Base-by-base conservation (phyloP, 129 eudicot species). In the Saposhnikovia divaricata region DNA sequence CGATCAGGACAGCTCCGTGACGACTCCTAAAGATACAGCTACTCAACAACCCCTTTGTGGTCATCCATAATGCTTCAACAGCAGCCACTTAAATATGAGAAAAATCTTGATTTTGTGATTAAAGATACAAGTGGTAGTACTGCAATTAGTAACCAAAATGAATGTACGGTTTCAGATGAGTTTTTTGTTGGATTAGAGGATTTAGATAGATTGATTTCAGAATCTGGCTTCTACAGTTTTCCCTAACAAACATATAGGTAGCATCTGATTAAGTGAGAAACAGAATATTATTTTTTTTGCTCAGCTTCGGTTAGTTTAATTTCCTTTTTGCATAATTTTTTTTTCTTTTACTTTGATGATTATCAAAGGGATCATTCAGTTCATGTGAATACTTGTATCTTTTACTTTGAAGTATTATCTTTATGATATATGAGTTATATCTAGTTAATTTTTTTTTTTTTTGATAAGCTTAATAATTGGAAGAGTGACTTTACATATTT, bases 141-240 rank as follows among this genome's bases (percentile, higher is more conserved):
- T n/a, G 34, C 4, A 61, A 21, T 31, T 13, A 34, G 73, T 31
- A 68, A 14, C 23, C 9, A 68, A 68, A 68, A 31, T 6, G 73
- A 68, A 68, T 4, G 18, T 15, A 34, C 11, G 37, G 19, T 68
- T 43, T 68, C 42, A 13, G 73, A 68, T 68, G 82, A 80, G 5
- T 68, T 93, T 83, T 93, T 93, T 59, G 88, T 85, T 69, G 96
- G 94, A 18, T 83, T 93, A 77, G 92, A 89, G 51, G 91, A 91
- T 82, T 82, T 93, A 50, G 90, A 85, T 77, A 88, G 82, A 6
- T 78, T 83, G 44, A 55, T 53, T 45, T 81, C 82, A 37, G 87
- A 83, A 23, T 75, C 83, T 53, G 77, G 83, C 14, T 79, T 74
- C 76, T 74, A 74, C 31, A 80, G 81, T 46, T 66, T 47, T 79